Base-by-base conservation (phyloP, 2,329 filamentous ascomycete species). In the Piedraia hortae region DNA sequence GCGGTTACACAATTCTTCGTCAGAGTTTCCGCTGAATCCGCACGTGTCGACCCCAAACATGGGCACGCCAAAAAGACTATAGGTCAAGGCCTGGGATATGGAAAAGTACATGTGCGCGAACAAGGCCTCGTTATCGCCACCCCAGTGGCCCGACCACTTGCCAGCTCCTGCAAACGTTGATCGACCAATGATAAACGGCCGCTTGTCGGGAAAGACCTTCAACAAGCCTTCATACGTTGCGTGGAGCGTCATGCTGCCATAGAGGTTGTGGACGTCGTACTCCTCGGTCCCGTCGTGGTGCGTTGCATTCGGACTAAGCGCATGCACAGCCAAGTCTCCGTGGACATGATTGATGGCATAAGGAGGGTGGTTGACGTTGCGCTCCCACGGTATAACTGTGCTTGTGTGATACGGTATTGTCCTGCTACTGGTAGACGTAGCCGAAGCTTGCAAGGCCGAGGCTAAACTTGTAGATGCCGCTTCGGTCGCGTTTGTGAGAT, bases 231-330 rank as follows among this genome's bases (percentile, higher is more conserved):
- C 48, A 38, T 77, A 75, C 0, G 36, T 35, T 4, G 36, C 33
- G 18, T 33, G 32, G 8, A 23, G 21, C 20, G 37, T 37, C 6
- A 26, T 24, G 13, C 72, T 57, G 1, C 73, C 73, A 35, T 56
- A 82, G 1, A 85, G 46, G 36, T 74, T 85, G 51, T 89, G 77
- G 12, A 74, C 62, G 38, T 88, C 74, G 37, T 89, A 89, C 38
- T 88, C 70, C 18, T 61, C 42, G 1, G 62, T 52, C 3, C 72
- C 73, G 32, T 74, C 70, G 20, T 59, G 51, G 36, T 85, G 72
- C 2, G 69, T 77, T 0, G 74, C 68, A 34, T 85, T 77, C 0
- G 73, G 72, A 27, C 62, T 65, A 12, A 80, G 55, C 1, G 73
- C 71, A 34, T 74, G 63, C 2, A 67, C 63, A 9, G 62, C 66